These are phyloP conservation scores for Brassica hybrid DNA, from an alignment of 441 rosid species.

Conservation along the genomic window DNA sequence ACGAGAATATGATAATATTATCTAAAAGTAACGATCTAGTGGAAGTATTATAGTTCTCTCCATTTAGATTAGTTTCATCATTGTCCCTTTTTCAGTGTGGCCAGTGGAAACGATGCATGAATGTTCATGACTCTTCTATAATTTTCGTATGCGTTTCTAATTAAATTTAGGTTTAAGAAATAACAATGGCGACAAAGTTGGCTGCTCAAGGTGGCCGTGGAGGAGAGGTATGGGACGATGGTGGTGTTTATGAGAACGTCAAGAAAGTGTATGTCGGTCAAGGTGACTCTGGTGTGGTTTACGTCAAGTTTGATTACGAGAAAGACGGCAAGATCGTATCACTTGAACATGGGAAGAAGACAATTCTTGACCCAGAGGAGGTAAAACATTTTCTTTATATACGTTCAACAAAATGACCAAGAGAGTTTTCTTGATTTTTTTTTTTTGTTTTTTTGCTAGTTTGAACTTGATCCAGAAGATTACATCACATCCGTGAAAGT, in stretches of 20 bases:
- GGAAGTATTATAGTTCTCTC: not conserved
- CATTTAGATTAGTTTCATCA: not conserved
- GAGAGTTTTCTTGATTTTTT: not conserved
- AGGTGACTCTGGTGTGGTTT: too few species aligned
- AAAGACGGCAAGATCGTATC: constrained; percentile 39
- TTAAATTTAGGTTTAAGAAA: constrained; percentile 17
- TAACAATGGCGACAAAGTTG: constrained; percentile 32
- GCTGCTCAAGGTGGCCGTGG: constrained; percentile 43
- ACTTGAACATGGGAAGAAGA: constrained; percentile 38
- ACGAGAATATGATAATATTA: not conserved
- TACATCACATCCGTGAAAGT: constrained; percentile 33
- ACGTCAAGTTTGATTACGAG: too few species aligned
- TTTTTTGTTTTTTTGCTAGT: not conserved
- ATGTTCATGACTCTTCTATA: not conserved
- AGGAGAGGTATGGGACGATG: constrained; percentile 42
- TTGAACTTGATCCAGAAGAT: constrained; percentile 21
- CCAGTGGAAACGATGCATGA: not conserved
- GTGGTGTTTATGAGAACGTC: constrained; percentile 32
- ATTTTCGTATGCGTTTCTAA: not conserved
- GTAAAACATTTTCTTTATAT: not conserved
- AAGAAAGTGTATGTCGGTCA: constrained; percentile 42
- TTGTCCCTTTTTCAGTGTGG: not conserved
- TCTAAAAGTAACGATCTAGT: constrained; percentile 1
- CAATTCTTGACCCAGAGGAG: constrained; percentile 34
- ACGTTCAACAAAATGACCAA: not conserved